These are phyloP conservation scores for Cryptosporidium muris DNA, from an alignment of 169 alveolate genomes.

Conservation along the genomic window DNA sequence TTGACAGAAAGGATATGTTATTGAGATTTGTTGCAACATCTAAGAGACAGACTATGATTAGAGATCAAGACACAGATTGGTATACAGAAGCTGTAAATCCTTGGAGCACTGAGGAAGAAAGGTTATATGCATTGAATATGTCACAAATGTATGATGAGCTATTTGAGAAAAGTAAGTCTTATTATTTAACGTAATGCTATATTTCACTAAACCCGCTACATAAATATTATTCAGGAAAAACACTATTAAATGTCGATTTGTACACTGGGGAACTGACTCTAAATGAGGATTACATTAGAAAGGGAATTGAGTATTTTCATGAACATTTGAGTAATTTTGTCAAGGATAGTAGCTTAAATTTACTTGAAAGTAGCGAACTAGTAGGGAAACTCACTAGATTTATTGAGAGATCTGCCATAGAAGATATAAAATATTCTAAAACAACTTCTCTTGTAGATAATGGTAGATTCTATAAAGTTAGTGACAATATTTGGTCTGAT, in stretches of 20 bases:
- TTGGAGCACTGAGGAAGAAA: conserved; percentile 68
- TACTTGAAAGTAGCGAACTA: no score
- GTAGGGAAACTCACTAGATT: no score
- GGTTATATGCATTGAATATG: conserved; percentile 34
- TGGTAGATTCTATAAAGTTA: no score
- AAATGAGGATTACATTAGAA: conserved; percentile 25
- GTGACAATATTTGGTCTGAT: no score
- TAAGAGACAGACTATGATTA: conserved; percentile 30
- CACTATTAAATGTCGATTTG: conserved; percentile 50
- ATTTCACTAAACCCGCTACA: background rate
- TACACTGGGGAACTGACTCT: conserved; percentile 22
- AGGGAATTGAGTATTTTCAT: no score
- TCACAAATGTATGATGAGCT: conserved; percentile 24
- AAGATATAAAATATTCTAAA: no score
- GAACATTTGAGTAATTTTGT: no score
- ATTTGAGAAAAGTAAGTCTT: conserved; percentile 31
- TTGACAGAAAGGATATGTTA: conserved; percentile 25
- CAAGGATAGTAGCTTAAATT: no score
- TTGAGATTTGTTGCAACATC: conserved; percentile 33
- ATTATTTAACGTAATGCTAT: background rate
- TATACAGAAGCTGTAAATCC: conserved; percentile 66
- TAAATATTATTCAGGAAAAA: conserved; percentile 17
- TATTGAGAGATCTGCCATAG: no score
- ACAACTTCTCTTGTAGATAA: no score
- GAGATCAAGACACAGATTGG: conserved; percentile 69